These are phyloP conservation scores for Pelargonium australe DNA, from an alignment of 441 rosid genomes.

Conservation along the genomic window DNA sequence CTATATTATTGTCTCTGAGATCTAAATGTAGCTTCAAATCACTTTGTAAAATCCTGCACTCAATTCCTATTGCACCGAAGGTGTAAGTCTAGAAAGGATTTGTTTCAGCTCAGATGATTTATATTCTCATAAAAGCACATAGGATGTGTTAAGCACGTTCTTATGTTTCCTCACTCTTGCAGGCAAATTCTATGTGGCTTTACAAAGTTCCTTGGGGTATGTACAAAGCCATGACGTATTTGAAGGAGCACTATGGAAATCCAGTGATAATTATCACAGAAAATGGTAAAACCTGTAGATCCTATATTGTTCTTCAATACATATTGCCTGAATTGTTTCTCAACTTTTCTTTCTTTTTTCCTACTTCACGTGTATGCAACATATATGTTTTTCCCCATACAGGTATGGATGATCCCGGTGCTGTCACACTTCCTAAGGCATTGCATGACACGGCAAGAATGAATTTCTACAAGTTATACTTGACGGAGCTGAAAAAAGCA, in stretches of 20 bases:
- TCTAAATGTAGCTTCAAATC: too few species aligned
- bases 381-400: too few species aligned
- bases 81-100: too few species aligned
- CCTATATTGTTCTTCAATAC: too few species aligned
- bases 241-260: conserved; percentile 79
- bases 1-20: too few species aligned
- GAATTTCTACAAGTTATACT: conserved; percentile 56
- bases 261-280: conserved; percentile 73
- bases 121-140: too few species aligned
- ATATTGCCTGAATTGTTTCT: too few species aligned
- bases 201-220: conserved; percentile 92
- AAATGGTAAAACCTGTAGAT: conserved; percentile 48
- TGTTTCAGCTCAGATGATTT: too few species aligned
- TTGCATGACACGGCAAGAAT: conserved; percentile 72
- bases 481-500: conserved; percentile 78
- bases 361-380: background rate
- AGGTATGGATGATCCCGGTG: conserved; percentile 82
- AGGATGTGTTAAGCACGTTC: too few species aligned
- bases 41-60: too few species aligned
- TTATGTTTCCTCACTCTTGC: conserved; percentile 5
- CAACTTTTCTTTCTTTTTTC: too few species aligned
- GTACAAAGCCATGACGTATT: conserved; percentile 75
- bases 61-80: too few species aligned
- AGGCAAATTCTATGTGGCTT: conserved; percentile 87
- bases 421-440: conserved; percentile 11